A percentile compares a stretch with the other conserved stretches of the same genome.
phyloP scores from a whole-genome alignment of 176 grass and related monocot genomes.

The Miscanthus lutarioriparius region DNA sequence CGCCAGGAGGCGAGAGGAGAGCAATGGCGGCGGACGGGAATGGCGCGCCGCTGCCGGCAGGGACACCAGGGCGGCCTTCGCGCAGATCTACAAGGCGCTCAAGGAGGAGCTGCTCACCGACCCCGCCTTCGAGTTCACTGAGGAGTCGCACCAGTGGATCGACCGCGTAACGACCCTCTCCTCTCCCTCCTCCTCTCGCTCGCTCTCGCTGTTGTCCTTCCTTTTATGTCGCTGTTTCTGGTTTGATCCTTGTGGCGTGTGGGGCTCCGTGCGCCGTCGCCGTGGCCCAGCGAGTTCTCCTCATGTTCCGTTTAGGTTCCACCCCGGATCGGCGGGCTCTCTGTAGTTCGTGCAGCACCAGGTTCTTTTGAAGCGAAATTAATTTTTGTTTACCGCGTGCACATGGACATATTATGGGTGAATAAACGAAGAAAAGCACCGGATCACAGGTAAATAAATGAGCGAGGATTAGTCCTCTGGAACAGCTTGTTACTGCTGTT shows the following conservation, averaged over 20 bases:
- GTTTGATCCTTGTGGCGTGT: constrained; percentile 13
- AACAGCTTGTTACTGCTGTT: no score
- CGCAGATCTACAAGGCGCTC: constrained; percentile 68
- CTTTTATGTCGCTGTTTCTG: not conserved
- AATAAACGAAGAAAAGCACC: not conserved
- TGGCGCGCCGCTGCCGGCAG: constrained; percentile 15
- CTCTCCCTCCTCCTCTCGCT: not conserved
- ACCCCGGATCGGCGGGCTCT: not conserved
- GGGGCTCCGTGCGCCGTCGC: not conserved
- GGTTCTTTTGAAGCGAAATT: constrained; percentile 9
- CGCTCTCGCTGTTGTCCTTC: not conserved
- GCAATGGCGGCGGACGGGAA: constrained; percentile 40
- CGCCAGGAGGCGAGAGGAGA: not conserved
- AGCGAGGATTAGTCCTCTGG: not conserved
- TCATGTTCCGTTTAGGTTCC: not conserved
- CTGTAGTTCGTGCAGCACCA: not conserved
- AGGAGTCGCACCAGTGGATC: constrained; percentile 79
- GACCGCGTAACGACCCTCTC: constrained; percentile 41
- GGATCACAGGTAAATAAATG: constrained; percentile 3
- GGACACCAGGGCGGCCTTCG: constrained; percentile 49
- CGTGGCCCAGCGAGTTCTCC: not conserved
- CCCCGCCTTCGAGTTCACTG: constrained; percentile 83
- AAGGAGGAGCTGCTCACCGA: constrained; percentile 79
- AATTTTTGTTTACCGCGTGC: not conserved
- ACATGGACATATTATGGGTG: not conserved